Conservation (phyloP, 148 eudicot species). For the Gaultheria prostrata region DNA sequence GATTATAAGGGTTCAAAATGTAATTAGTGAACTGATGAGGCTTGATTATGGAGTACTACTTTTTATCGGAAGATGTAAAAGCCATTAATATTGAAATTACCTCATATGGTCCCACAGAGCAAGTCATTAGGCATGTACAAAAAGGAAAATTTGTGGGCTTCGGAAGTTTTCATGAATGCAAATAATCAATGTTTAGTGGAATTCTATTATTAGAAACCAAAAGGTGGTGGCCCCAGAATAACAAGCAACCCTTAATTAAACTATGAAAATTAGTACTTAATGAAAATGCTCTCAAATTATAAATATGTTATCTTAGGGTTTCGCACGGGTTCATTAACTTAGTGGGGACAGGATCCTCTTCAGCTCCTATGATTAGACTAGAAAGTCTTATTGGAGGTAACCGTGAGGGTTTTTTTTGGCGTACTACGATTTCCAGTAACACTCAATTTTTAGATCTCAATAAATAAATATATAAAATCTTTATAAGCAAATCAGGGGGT, state of each 20-base stretch:
- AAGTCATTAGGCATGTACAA: background rate
- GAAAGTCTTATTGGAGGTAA: too few relatives aligned
- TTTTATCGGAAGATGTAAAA: background rate
- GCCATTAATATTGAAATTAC: background rate
- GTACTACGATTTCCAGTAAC: background rate
- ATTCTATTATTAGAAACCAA: background rate
- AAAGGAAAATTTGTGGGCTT: background rate
- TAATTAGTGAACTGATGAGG: background rate
- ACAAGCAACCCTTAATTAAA: conserved; percentile 17
- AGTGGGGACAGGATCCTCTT: background rate
- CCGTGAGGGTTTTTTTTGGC: background rate
- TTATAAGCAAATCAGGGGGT: too few relatives aligned
- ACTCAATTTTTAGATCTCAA: background rate
- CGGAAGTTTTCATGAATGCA: background rate
- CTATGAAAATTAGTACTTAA: background rate
- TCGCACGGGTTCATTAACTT: conserved; percentile 7
- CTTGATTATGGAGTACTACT: background rate
- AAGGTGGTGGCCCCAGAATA: conserved; percentile 22
- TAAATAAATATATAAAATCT: too few relatives aligned
- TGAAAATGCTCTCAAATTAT: conserved; percentile 1
- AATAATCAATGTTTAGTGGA: background rate
- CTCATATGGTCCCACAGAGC: background rate
- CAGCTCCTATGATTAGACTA: background rate
- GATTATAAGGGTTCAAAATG: background rate
- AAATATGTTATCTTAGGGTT: conserved; percentile 20